phyloP scores from a whole-genome alignment of 208 protist genomes.

The Leishmania arabica region DNA sequence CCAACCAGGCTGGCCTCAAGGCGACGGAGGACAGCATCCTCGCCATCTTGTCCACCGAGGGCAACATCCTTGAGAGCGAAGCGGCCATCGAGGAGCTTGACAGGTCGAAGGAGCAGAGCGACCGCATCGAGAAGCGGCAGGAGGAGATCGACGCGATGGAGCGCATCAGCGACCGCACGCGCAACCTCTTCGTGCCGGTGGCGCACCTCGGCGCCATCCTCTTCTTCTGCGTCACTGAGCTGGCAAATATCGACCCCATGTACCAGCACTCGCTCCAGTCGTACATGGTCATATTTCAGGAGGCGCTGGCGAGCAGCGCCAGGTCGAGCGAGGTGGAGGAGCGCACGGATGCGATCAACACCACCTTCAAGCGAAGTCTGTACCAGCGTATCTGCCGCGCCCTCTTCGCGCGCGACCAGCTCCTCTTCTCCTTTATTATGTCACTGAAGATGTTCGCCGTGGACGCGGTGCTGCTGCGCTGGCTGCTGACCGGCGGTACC shows the following conservation, averaged over 20 bases:
- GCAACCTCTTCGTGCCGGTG: slow-evolving; percentile 94
- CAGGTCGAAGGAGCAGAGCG: slow-evolving; percentile 94
- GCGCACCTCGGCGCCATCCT: slow-evolving; percentile 95
- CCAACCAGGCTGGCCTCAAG: slow-evolving; percentile 90
- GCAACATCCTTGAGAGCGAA: slow-evolving; percentile 96
- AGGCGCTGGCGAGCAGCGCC: slow-evolving; percentile 84
- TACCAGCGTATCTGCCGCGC: slow-evolving; percentile 92
- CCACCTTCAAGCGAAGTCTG: slow-evolving; percentile 85
- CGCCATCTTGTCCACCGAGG: slow-evolving; percentile 88
- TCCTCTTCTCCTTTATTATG: slow-evolving; percentile 96
- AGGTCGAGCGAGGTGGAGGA: slow-evolving; percentile 75
- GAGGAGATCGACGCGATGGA: slow-evolving; percentile 97
- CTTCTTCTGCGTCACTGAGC: slow-evolving; percentile 98
- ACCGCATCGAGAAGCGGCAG: slow-evolving; percentile 94
- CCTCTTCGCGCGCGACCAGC: slow-evolving; percentile 94
- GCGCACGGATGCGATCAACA: slow-evolving; percentile 83
- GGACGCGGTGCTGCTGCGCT: slow-evolving; percentile 86
- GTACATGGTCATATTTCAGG: slow-evolving; percentile 96
- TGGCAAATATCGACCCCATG: slow-evolving; percentile 97
- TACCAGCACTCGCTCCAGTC: slow-evolving; percentile 97
- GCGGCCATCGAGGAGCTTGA: slow-evolving; percentile 94
- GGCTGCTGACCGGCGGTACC: slow-evolving; percentile 92
- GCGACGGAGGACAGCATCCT: slow-evolving; percentile 91
- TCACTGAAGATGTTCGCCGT: slow-evolving; percentile 92
- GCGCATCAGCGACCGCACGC: slow-evolving; percentile 96